phyloP scores from a whole-genome alignment of 2,329 filamentous ascomycete species.

The Hymenoscyphus scutula region DNA sequence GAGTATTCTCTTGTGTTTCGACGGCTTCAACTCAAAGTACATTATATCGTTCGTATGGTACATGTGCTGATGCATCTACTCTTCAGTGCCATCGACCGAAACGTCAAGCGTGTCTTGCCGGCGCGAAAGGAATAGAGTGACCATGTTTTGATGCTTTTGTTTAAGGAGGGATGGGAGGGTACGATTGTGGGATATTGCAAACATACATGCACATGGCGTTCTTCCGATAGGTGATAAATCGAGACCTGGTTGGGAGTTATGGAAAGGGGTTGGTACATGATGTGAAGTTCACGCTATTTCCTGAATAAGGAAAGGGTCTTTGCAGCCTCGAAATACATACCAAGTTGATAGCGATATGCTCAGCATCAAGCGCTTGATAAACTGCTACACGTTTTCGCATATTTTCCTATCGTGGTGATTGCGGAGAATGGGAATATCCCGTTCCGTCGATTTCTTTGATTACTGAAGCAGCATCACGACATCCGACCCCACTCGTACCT shows the following conservation, averaged over 20 bases:
- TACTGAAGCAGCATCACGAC: not conserved
- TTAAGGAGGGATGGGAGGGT: not conserved
- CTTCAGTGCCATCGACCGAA: constrained; percentile 22
- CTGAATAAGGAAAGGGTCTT: not conserved
- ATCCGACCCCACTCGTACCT: not conserved
- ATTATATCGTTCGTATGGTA: not conserved
- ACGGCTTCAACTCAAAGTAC: not conserved
- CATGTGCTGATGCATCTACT: not conserved
- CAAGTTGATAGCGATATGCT: not conserved
- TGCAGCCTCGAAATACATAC: not conserved
- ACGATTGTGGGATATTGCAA: not conserved
- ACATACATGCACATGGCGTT: not conserved
- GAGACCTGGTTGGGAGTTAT: not conserved
- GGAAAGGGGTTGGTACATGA: not conserved
- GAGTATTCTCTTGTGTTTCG: constrained; percentile 12
- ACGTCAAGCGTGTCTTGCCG: constrained; percentile 21
- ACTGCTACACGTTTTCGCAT: no score
- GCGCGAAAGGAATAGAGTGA: not conserved
- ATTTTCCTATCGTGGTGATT: not conserved
- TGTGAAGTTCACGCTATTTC: not conserved
- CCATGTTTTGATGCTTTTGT: not conserved
- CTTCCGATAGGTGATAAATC: constrained; percentile 1
- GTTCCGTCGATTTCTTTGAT: not conserved
- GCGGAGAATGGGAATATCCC: not conserved
- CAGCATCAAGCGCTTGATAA: not conserved